phyloP scores from a whole-genome alignment of 345 rosid species.

The Eucalyptus pauciflora region DNA sequence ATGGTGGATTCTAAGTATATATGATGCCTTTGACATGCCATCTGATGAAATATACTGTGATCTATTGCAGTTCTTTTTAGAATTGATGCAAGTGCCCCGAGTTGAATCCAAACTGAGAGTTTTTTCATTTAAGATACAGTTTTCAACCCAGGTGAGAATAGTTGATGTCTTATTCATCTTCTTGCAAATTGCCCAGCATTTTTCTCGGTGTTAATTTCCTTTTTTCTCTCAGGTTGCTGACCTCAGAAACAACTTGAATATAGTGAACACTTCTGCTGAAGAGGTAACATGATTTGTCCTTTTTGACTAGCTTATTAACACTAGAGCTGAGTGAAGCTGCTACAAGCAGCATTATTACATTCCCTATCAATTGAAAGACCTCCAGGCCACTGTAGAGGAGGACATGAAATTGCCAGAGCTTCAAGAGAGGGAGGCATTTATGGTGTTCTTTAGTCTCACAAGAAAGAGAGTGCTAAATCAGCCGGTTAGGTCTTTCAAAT shows the following conservation, averaged over 20 bases:
- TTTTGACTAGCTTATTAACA: neutral
- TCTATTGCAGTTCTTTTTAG: conserved; percentile 69
- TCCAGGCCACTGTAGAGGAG: neutral
- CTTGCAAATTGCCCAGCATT: neutral
- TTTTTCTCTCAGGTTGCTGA: conserved; percentile 51
- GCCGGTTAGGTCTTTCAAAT: neutral
- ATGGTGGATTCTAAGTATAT: neutral
- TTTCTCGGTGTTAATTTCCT: neutral
- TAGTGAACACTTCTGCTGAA: conserved; percentile 70
- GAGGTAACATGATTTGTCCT: conserved; percentile 35
- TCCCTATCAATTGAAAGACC: neutral
- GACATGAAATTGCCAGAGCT: neutral
- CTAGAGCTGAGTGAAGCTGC: neutral
- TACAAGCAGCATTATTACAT: neutral
- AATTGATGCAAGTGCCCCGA: conserved; percentile 85
- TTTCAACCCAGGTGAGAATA: conserved; percentile 55
- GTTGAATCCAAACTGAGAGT: conserved; percentile 90
- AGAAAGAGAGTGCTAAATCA: neutral
- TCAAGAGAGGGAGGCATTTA: neutral
- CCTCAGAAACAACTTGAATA: conserved; percentile 55
- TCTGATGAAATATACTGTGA: conserved; percentile 2
- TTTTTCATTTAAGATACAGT: conserved; percentile 88
- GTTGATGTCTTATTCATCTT: neutral
- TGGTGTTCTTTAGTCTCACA: neutral
- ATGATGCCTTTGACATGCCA: neutral